Conservation (phyloP, 441 rosid genomes). For the Gossypium lobatum region DNA sequence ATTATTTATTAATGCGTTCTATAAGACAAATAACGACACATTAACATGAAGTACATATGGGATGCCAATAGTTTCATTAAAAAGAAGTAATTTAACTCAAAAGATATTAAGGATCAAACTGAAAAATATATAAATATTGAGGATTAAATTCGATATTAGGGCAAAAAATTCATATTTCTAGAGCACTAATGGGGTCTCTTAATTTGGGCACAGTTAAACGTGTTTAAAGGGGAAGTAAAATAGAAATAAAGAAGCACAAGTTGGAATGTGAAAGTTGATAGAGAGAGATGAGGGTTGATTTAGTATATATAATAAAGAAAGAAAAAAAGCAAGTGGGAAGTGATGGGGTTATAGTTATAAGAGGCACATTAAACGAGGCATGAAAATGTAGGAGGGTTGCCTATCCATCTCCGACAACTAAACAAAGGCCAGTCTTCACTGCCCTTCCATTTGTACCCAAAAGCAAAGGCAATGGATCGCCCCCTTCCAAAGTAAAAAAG, state of each 20-base stretch:
- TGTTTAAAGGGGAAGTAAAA: not conserved
- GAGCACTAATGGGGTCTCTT: not conserved
- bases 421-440: constrained; percentile 34
- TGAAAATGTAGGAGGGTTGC: constrained; percentile 24
- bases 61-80: no score
- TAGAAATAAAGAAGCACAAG: not conserved
- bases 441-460: constrained; percentile 49
- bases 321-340: not conserved
- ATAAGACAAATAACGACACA: no score
- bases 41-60: no score
- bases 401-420: constrained; percentile 50
- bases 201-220: not conserved
- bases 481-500: not conserved
- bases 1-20: no score
- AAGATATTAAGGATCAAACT: no score
- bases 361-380: constrained; percentile 31
- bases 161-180: no score
- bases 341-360: not conserved
- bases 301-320: not conserved
- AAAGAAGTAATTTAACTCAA: no score
- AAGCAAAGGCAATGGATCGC: constrained; percentile 13
- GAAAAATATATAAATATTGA: no score
- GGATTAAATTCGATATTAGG: no score
- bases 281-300: not conserved
- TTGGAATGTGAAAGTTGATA: not conserved